Evolutionary conservation across 2,329 filamentous ascomycete species (phyloP), one percentile per base, ranked within the genome.

Genomic region (Claviceps africana): DNA sequence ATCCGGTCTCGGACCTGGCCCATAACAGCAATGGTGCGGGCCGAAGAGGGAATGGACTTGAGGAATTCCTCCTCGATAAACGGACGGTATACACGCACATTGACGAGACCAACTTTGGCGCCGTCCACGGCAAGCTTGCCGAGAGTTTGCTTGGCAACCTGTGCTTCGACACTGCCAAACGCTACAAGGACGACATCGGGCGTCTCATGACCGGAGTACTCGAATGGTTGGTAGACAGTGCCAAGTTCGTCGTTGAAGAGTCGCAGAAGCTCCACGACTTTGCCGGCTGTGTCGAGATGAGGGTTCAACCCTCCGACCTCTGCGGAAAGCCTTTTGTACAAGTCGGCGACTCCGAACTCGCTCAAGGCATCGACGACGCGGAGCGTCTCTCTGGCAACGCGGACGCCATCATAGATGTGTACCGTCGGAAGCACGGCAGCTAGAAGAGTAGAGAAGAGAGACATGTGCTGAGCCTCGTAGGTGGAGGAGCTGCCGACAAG

Each of bases 11-110:
- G 70, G 58, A 98, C 91, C 67, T 98, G 93, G 51, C 93, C 93
- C 6, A 98, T 79, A 21, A 97, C 88, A 39, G 85, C 84, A 57
- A 98, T 77, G 56, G 78, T 85, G 69, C 80, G 81, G 47, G 83
- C 79, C 37, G 86, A 86, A 59, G 81, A 74, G 35, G 93, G 89
- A 30, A 98, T 78, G 11, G 80, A 79, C 58, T 85, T 82, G 56
- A 97, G 73, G 76, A 98, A 97, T 50, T 88, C 86, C 65, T 96
- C 89, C 71, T 98, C 93, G 33, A 93, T 81, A 63, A 98, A 97
- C 17, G 93, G 93, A 44, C 91, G 82, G 75, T 97, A 98, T 52
- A 98, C 78, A 57, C 93, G 86, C 47, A 97, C 91, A 61, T 88
- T 91, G 67, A 98, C 76, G 40, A 91, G 85, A 61, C 93, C 93